These are phyloP conservation scores for Cladobotryum mycophilum DNA, from an alignment of 2,329 filamentous ascomycete genomes.

Conservation along the genomic window DNA sequence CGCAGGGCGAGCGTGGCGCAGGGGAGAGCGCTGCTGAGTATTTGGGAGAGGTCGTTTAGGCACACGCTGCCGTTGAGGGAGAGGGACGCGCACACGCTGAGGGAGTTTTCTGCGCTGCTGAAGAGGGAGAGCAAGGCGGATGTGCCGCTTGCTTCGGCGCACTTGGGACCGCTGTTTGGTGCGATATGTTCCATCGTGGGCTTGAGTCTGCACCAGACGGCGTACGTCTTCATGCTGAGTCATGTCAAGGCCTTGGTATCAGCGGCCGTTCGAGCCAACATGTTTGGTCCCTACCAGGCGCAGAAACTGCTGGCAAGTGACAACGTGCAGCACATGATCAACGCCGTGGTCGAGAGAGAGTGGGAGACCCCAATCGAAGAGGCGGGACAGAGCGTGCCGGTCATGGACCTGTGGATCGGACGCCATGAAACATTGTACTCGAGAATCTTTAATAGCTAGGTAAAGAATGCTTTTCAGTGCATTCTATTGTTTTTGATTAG, in stretches of 20 bases:
- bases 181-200: slow-evolving; percentile 57
- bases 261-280: slow-evolving; percentile 68
- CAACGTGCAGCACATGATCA: slow-evolving; percentile 52
- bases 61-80: slow-evolving; percentile 22
- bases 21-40: slow-evolving; percentile 64
- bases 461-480: not conserved
- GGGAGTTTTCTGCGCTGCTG: slow-evolving; percentile 32
- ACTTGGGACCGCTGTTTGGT: slow-evolving; percentile 67
- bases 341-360: slow-evolving; percentile 51
- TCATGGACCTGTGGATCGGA: slow-evolving; percentile 78
- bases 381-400: slow-evolving; percentile 68
- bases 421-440: slow-evolving; percentile 79
- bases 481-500: slow-evolving; percentile 2
- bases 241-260: slow-evolving; percentile 72
- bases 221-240: slow-evolving; percentile 69
- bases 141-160: slow-evolving; percentile 47
- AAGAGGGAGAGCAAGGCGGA: slow-evolving; percentile 22
- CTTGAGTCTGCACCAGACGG: slow-evolving; percentile 55
- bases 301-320: slow-evolving; percentile 63
- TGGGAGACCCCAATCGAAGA: slow-evolving; percentile 55
- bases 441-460: slow-evolving; percentile 75
- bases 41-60: slow-evolving; percentile 69
- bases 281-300: slow-evolving; percentile 75
- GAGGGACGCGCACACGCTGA: slow-evolving; percentile 24
- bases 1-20: slow-evolving; percentile 69